Evolutionary conservation across 2,329 filamentous ascomycete genomes (phyloP), one percentile per base, ranked within the genome.

Genomic region (Sclerotinia sclerotiorum): DNA sequence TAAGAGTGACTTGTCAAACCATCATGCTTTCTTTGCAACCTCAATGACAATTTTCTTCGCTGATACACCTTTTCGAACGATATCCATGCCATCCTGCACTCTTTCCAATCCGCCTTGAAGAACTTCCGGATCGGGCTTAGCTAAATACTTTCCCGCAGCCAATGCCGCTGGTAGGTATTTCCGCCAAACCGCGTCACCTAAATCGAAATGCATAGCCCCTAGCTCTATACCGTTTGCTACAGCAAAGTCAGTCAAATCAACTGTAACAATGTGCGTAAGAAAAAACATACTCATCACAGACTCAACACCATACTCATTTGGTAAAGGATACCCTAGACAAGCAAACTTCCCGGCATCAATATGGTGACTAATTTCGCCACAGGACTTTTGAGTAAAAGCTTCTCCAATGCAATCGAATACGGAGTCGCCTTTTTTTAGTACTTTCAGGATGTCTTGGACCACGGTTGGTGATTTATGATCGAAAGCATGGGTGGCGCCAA

Each of bases 401-500:
- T n/a, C 46, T 27, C 75, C 74, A 39, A 77, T 77, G 15, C 74
- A 57, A 60, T 75, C 76, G 3, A 80, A 71, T 5, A 74, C 62
- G 8, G 68, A 17, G 32, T 72, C 72, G 6, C 64, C 70, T 10
- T 11, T 19, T 57, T 68, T 67, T 15, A 74, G 54, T 2, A 72
- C n/a, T n/a, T 61, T 66, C 13, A 70, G 19, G 10, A 75, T 68
- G 3, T 74, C 56, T 3, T 70, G 48, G 5, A 73, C 57, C n/a
- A 73, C 67, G 2, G 60, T 65, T 24, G 68, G 58, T 19, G 65
- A 75, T 52, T 74, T 71, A 71, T 85, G 83, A 74, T 86, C 82
- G 71, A 85, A 84, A 6, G 76, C 78, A 5, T 75, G 73, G 6
- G 77, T 78, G 1, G 84, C 84, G 1, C 84, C 84, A 44, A 77